A percentile compares a stretch with the other conserved stretches of the same genome.
Evolutionary conservation across 768 basidiomycete species (phyloP).

Genomic region (Pulveroboletus frians): DNA sequence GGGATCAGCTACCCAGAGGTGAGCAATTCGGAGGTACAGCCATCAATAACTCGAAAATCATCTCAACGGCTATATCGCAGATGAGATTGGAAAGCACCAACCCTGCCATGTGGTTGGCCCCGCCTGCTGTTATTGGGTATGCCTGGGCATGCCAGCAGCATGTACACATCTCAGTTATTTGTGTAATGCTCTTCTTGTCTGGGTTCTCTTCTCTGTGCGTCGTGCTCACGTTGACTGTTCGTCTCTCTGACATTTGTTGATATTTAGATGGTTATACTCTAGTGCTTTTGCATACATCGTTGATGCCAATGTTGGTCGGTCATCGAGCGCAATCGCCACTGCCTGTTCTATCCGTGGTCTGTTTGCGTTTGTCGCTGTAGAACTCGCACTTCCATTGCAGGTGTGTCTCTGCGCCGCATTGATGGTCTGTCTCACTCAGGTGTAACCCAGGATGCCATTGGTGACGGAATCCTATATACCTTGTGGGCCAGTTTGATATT

Average conservation of each 20-base stretch:
- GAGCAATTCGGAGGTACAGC: conserved; percentile 7
- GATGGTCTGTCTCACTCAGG: background rate
- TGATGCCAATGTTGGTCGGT: conserved; percentile 79
- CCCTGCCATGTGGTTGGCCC: conserved; percentile 45
- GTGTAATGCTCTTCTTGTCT: no score
- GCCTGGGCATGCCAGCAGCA: conserved; percentile 59
- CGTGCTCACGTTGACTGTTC: no score
- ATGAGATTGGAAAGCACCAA: conserved; percentile 71
- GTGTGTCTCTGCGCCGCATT: background rate
- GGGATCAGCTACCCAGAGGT: no score
- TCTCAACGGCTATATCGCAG: conserved; percentile 29
- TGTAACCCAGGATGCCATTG: conserved; percentile 51
- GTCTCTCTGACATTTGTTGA: no score
- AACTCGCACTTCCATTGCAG: conserved; percentile 74
- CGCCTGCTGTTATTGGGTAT: conserved; percentile 60
- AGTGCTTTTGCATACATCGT: conserved; percentile 82
- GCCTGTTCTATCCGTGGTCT: conserved; percentile 74
- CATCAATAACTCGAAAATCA: background rate
- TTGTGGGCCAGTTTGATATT: conserved; percentile 57
- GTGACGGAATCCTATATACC: conserved; percentile 79
- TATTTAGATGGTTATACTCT: conserved; percentile 52
- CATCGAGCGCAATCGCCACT: conserved; percentile 68
- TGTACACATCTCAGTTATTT: no score
- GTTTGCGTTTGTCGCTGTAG: conserved; percentile 62
- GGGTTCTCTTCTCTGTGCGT: no score